Percentiles rank a stretch among this genome's conserved stretches.
Evolutionary conservation across 2,329 filamentous ascomycete genomes (phyloP).

Genomic region (Aureobasidium zeae): DNA sequence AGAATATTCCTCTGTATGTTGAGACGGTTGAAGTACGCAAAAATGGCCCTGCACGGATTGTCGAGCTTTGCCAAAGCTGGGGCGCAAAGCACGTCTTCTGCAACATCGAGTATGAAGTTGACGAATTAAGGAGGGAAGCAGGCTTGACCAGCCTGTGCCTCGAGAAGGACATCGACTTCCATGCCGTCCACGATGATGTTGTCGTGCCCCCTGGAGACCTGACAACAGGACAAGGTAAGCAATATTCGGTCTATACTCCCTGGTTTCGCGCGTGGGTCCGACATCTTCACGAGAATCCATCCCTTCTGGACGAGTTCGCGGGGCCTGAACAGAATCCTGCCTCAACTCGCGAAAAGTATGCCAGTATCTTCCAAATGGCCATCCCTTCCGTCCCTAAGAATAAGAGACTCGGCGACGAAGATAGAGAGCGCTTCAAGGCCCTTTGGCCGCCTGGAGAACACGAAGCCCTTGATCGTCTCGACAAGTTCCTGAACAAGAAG

Average conservation of each 20-base stretch:
- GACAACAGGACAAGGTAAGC: slow-evolving; percentile 58
- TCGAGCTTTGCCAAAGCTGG: slow-evolving; percentile 62
- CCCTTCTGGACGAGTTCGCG: slow-evolving; percentile 55
- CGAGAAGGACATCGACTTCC: slow-evolving; percentile 56
- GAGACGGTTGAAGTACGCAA: slow-evolving; percentile 61
- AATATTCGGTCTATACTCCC: slow-evolving; percentile 76
- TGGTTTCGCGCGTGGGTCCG: slow-evolving; percentile 73
- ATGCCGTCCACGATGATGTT: slow-evolving; percentile 72
- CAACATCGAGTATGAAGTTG: slow-evolving; percentile 87
- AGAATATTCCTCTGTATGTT: slow-evolving; percentile 70
- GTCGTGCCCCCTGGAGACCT: slow-evolving; percentile 67
- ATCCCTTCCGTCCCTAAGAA: slow-evolving; percentile 55
- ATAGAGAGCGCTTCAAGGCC: slow-evolving; percentile 47
- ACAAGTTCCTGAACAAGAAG: slow-evolving; percentile 58
- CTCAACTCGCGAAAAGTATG: slow-evolving; percentile 55
- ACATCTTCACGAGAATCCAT: slow-evolving; percentile 59
- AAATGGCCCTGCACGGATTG: slow-evolving; percentile 50
- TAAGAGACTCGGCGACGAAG: slow-evolving; percentile 52
- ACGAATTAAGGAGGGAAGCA: slow-evolving; percentile 73
- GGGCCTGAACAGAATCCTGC: slow-evolving; percentile 51
- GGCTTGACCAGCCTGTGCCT: slow-evolving; percentile 53
- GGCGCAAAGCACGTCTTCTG: slow-evolving; percentile 64
- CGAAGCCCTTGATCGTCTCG: slow-evolving; percentile 55
- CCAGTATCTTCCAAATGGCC: slow-evolving; percentile 68
- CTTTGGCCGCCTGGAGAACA: slow-evolving; percentile 70